Percentiles rank a stretch among this genome's conserved stretches.
Conservation (phyloP, 2,329 filamentous ascomycete species). For the Penicillium sp. region DNA sequence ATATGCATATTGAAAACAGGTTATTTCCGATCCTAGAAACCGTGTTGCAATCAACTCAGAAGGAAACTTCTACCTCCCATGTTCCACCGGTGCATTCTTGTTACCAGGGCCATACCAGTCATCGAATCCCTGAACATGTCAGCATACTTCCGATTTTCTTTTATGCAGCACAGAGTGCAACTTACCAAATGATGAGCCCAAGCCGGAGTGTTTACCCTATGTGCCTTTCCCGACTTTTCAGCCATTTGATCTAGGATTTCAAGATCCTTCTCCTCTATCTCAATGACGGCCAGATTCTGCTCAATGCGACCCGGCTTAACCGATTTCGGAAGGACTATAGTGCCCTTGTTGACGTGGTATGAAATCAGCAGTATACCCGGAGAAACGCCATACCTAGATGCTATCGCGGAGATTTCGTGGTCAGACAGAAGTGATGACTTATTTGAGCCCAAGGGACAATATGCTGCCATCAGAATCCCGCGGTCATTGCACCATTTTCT, state of each 20-base stretch:
- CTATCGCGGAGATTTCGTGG: slow-evolving; percentile 10
- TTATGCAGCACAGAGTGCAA: too few relatives aligned
- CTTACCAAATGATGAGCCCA: too few relatives aligned
- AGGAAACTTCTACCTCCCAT: too few relatives aligned
- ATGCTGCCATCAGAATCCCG: slow-evolving; percentile 40
- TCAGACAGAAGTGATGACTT: slow-evolving; percentile 16
- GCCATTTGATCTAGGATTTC: slow-evolving; percentile 28
- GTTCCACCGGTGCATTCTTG: too few relatives aligned
- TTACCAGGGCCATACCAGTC: too few relatives aligned
- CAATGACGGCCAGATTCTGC: slow-evolving; percentile 10
- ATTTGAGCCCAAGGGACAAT: slow-evolving; percentile 34
- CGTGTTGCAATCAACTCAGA: too few relatives aligned
- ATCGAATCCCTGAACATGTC: too few relatives aligned
- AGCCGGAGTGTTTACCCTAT: slow-evolving; percentile 38
- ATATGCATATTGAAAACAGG: too few relatives aligned
- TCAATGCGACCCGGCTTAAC: slow-evolving; percentile 11
- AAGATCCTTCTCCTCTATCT: slow-evolving; percentile 19
- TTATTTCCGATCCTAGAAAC: too few relatives aligned
- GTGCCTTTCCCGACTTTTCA: slow-evolving; percentile 32
- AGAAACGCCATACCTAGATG: slow-evolving; percentile 12
- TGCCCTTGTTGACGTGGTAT: slow-evolving; percentile 16
- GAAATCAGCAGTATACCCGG: slow-evolving; percentile 12
- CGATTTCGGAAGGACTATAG: slow-evolving; percentile 17
- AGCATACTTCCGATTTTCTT: too few relatives aligned
- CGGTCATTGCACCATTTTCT: slow-evolving; percentile 34